Conservation (phyloP, 78 protist genomes). For the Cavenderia fasciculata region DNA sequence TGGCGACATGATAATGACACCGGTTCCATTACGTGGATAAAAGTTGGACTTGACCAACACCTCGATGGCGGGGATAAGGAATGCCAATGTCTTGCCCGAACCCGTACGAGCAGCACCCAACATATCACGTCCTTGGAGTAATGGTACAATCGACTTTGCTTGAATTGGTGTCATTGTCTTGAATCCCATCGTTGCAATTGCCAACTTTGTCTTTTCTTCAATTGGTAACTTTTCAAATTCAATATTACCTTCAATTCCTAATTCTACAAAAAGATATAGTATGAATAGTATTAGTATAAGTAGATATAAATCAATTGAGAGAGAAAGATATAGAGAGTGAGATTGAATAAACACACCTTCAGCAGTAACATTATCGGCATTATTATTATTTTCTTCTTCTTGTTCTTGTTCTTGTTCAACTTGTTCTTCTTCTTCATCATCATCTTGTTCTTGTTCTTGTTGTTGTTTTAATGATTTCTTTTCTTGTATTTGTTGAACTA, state of each 20-base stretch:
- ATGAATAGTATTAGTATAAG: background rate
- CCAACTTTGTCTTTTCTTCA: slow-evolving; percentile 74
- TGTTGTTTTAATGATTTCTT: too few relatives aligned
- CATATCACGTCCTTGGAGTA: slow-evolving; percentile 94
- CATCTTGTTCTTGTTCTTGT: too few relatives aligned
- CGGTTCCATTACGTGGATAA: slow-evolving; percentile 89
- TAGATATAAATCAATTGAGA: too few relatives aligned
- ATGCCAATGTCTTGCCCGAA: slow-evolving; percentile 98
- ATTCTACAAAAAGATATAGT: slow-evolving; percentile 3
- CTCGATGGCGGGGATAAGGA: slow-evolving; percentile 97
- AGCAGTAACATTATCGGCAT: slow-evolving; percentile 17
- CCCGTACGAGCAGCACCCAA: slow-evolving; percentile 98
- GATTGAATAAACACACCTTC: background rate
- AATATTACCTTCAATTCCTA: slow-evolving; percentile 27
- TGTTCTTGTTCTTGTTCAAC: too few relatives aligned
- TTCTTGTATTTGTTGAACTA: too few relatives aligned
- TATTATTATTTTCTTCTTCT: slow-evolving; percentile 4
- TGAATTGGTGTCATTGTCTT: slow-evolving; percentile 95
- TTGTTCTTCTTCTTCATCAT: too few relatives aligned
- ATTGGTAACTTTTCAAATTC: slow-evolving; percentile 76
- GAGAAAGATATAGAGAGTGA: background rate
- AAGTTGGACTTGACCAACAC: slow-evolving; percentile 81
- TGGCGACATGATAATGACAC: slow-evolving; percentile 91
- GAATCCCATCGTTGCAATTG: slow-evolving; percentile 88
- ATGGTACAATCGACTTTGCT: slow-evolving; percentile 90